Percentiles rank a stretch among this genome's conserved stretches.
phyloP scores from a whole-genome alignment of 2,329 filamentous ascomycete species.

The Sphaerulina vaccinii region DNA sequence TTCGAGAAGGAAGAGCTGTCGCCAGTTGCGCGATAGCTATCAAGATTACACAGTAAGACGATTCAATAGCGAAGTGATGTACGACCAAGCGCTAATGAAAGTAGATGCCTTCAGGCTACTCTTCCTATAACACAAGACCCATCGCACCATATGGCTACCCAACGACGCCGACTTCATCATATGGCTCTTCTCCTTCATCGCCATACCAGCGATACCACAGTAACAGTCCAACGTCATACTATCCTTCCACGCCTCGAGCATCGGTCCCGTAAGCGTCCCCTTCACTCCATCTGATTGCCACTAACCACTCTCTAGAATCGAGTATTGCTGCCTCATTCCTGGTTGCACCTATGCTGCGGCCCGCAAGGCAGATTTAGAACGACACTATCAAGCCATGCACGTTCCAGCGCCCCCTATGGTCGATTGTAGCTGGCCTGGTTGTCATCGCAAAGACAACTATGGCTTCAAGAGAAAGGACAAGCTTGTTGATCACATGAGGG shows the following conservation, averaged over 20 bases:
- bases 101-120: no score
- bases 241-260: background rate
- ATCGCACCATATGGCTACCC: constrained; percentile 1
- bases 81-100: no score
- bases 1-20: constrained; percentile 2
- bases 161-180: background rate
- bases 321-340: no score
- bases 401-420: constrained; percentile 35
- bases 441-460: constrained; percentile 44
- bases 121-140: background rate
- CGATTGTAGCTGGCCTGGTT: constrained; percentile 47
- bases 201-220: background rate
- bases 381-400: constrained; percentile 51
- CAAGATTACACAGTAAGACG: no score
- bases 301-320: background rate
- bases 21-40: background rate
- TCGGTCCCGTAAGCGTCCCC: background rate
- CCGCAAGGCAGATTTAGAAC: constrained; percentile 50
- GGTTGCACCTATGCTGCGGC: constrained; percentile 38
- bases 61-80: no score
- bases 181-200: constrained; percentile 6
- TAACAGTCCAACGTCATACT: background rate
- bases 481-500: constrained; percentile 56
- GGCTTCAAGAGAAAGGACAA: constrained; percentile 60
- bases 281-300: background rate